Evolutionary conservation across 345 rosid species (phyloP).

Genomic region (Boechera retrofracta): DNA sequence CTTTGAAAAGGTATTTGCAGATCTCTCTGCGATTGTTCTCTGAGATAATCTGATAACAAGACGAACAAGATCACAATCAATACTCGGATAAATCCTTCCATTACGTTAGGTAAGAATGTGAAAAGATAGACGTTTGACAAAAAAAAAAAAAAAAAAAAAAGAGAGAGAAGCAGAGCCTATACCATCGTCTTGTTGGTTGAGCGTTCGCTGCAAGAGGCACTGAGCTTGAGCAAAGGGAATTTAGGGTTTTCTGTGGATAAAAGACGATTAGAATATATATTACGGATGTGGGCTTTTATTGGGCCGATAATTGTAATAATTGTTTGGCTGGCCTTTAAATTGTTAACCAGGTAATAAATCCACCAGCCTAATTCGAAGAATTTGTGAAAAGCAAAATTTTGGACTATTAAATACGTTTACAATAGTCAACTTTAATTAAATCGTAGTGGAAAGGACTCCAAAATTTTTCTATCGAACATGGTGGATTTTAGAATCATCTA

Average conservation of each 20-base stretch:
- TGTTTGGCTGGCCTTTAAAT: constrained; percentile 5
- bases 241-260: constrained; percentile 19
- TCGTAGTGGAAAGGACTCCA: no score
- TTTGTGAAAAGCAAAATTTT: no score
- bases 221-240: neutral
- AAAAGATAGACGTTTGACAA: no score
- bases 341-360: no score
- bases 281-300: constrained; percentile 7
- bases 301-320: neutral
- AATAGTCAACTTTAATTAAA: no score
- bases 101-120: no score
- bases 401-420: no score
- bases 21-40: constrained; percentile 55
- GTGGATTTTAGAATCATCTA: no score
- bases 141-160: no score
- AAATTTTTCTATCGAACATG: no score
- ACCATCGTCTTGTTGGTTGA: constrained; percentile 40
- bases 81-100: neutral
- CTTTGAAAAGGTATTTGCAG: constrained; percentile 67
- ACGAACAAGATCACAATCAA: neutral
- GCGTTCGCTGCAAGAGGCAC: constrained; percentile 28
- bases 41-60: constrained; percentile 38
- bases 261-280: neutral
- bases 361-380: no score
- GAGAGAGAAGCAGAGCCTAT: constrained; percentile 14